Evolutionary conservation across 2,329 filamentous ascomycete genomes (phyloP), one percentile per base, ranked within the genome.

Genomic region (Trichoderma gracile): DNA sequence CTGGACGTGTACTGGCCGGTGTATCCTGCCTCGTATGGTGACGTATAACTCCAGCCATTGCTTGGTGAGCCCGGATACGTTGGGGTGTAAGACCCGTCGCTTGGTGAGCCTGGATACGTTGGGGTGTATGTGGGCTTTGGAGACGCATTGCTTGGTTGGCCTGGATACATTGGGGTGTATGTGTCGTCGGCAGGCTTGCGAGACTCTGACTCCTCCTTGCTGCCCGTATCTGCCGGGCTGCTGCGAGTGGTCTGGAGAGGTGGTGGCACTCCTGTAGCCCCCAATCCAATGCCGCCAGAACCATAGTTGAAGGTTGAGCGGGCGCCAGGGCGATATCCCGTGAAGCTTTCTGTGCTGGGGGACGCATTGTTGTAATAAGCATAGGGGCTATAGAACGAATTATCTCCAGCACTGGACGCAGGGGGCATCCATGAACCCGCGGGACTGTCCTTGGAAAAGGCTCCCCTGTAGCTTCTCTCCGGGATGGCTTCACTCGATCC

Each of bases 21-120:
- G 40, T 42, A 27, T 23, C 57, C 55, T 60, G 43, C 50, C 7
- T n/a, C 30, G 21, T 49, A 56, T 10, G 50, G 43, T 4, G 61
- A 62, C 63, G 69, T 14, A 38, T 67, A 67, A 68, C 71, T 69
- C 70, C 72, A 74, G 58, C 66, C 67, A 65, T 69, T 68, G 65
- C 69, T 68, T 66, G 68, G 63, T 63, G 70, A 64, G 65, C 70
- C 69, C 61, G 67, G 61, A 53, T 64, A 68, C 27, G 66, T 63
- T 42, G 50, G 54, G 25, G 15, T 49, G 38, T 8, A 33, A n/a
- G n/a, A n/a, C n/a, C 66, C 67, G 65, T 69, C 68, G 65, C 69
- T 68, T 66, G 68, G 63, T 63, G 70, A 64, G 65, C 70, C 69
- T 63, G 67, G 61, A 53, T 64, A 68, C 27, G 66, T 63, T 42